Evolutionary conservation across 495 filamentous ascomycete species (phyloP), one percentile per base, ranked within the genome.

Genomic region (Aspergillus bridgeri): DNA sequence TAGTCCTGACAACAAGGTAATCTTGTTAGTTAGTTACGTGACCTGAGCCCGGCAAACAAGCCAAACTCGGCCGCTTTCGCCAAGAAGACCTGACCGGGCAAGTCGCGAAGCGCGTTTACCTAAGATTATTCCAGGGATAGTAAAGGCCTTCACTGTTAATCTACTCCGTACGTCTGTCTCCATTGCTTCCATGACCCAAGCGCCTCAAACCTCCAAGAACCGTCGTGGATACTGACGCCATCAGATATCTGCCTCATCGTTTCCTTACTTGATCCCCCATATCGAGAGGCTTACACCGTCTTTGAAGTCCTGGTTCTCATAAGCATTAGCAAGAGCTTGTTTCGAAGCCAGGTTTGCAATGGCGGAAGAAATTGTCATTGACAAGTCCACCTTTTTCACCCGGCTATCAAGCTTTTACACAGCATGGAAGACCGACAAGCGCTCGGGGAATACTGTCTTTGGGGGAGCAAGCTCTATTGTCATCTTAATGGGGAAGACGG

Each of bases 391-490:
- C 67, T 99, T 99, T 76, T 92, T 95, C 71, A 90, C 90, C 75
- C 94, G 92, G 68, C 81, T 98, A 50, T 87, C 88, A 53, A 87
- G 86, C 67, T 87, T 99, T 63, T 78, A 90, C 67, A 83, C 87
- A 64, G 85, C 90, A 80, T 99, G 95, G 94, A 98, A 96, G 80
- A 81, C 87, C 61, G 91, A 97, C 79, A 96, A 92, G 77, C 89
- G 94, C 60, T 74, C 77, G 6, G 73, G 71, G 48, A 86, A 95
- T 75, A 81, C 85, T 66, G 75, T 92, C 53, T 99, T 97, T 70
- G 83, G 81, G 49, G 93, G 91, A 53, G 92, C 82, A 42, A 85
- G 85, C 15, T 96, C 92, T 23, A 89, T 98, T 65, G 79, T 94
- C 62, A 83, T 96, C 56, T 76, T 93, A 57, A 90, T 97, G 85